Base-by-base conservation (phyloP, 495 filamentous ascomycete genomes). In the Penicillium roqueforti region DNA sequence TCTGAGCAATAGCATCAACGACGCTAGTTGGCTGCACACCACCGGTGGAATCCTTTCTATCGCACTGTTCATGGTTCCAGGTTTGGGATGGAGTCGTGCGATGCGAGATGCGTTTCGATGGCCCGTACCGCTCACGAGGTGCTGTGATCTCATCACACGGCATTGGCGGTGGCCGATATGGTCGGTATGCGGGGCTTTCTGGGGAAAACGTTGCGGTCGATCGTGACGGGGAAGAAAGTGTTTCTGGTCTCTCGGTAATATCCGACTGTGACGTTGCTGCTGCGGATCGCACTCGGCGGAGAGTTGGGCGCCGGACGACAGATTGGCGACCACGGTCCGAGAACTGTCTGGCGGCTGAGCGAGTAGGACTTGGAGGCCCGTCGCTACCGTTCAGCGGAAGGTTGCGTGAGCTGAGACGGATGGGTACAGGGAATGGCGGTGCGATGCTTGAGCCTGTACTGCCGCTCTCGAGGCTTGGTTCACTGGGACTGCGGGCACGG, bases 1-100 rank as follows among this genome's bases (percentile, higher is more conserved):
- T 96, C 60, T 95, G 89, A 3, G 93, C 91, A 70, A 98, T 97
- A 13, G 93, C 89, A 73, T 97, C 92, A n/a, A 97, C 91, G 25
- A 97, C 93, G 53, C 83, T 87, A 0, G 87, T 87, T 25, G 86
- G 78, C 61, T 91, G 84, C 38, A 80, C 78, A 3, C 83, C 85
- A 2, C 73, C 81, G 41, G 78, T 70, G 26, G 89, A 89, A 44
- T 76, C 74, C 38, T 68, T 54, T 45, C 68, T 14, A 8, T 44
- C 50, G 26, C 40, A 31, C 4, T 52, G 68, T 43, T 70, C 65
- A 51, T 70, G 68, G 25, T 52, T 38, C 55, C 62, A 65, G 10
- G 55, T 51, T 36, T 58, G 61, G 43, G 67, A 66, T 4, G 58
- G 56, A 5, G 47, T 44, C 8, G 61, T 22, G 29, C 59, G 63